These are phyloP conservation scores for Eucommia ulmoides DNA, from an alignment of 257 asterid genomes.

Conservation along the genomic window DNA sequence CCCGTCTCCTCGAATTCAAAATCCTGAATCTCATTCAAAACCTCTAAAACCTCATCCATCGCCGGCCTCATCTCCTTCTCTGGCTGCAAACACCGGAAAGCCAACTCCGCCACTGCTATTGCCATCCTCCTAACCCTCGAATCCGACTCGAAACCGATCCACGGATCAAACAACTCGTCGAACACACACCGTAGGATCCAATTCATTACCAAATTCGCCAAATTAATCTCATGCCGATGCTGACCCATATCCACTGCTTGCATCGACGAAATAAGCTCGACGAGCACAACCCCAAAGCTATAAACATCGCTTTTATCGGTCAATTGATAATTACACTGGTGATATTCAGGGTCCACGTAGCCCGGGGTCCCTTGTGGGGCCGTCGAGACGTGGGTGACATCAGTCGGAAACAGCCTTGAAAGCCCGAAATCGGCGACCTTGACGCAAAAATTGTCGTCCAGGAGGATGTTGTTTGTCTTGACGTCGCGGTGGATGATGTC, in stretches of 20 bases:
- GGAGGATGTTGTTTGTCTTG: constrained; percentile 42
- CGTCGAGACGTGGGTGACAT: constrained; percentile 36
- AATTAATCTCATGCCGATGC: constrained; percentile 29
- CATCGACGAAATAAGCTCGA: constrained; percentile 46
- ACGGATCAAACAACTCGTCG: constrained; percentile 30
- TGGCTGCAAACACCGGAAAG: constrained; percentile 37
- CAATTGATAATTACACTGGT: constrained; percentile 33
- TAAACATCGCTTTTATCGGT: constrained; percentile 42
- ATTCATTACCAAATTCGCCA: constrained; percentile 33
- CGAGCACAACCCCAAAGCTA: constrained; percentile 48
- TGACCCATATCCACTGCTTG: constrained; percentile 43
- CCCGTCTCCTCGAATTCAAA: constrained; percentile 4
- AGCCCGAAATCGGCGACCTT: constrained; percentile 58
- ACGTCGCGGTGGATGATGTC: constrained; percentile 51
- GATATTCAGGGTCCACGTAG: constrained; percentile 43
- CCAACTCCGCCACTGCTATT: constrained; percentile 36
- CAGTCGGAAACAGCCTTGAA: constrained; percentile 27
- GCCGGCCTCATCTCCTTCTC: constrained; percentile 43
- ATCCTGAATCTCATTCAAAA: constrained; percentile 19
- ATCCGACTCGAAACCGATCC: constrained; percentile 29
- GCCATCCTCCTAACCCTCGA: constrained; percentile 27
- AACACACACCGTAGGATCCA: constrained; percentile 27
- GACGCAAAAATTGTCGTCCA: constrained; percentile 30
- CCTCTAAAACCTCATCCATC: constrained; percentile 35
- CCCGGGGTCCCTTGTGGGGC: constrained; percentile 61